phyloP scores from a whole-genome alignment of 225 moss, liverwort and hornwort genomes.

The Straminergon stramineum region DNA sequence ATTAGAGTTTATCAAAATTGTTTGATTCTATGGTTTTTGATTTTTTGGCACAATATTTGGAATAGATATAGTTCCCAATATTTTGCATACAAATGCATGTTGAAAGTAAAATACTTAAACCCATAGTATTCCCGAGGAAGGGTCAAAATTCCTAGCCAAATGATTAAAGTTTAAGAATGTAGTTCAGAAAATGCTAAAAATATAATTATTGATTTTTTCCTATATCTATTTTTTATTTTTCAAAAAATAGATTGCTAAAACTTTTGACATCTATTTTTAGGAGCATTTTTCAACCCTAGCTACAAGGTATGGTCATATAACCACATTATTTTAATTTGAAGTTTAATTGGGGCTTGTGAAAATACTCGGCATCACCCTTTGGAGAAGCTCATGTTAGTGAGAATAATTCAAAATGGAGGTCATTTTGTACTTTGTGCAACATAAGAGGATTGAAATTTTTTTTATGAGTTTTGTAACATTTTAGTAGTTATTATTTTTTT shows the following conservation, averaged over 20 bases:
- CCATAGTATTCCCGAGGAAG: accelerated
- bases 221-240: neutral
- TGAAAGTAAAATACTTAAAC: neutral
- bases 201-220: no score
- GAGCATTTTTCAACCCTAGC: accelerated
- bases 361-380: neutral
- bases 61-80: neutral
- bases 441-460: neutral
- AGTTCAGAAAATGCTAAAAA: no score
- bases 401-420: neutral
- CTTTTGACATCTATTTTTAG: neutral
- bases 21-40: neutral
- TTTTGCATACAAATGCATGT: neutral
- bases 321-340: neutral
- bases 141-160: neutral
- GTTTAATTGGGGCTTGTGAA: neutral
- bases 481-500: accelerated
- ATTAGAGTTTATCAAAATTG: neutral
- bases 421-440: neutral
- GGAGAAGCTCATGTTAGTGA: neutral
- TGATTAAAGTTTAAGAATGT: neutral
- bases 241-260: neutral
- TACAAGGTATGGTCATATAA: neutral
- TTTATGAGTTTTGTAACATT: neutral
- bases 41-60: neutral